These are phyloP conservation scores for Lanmaoa pseudosensibilis DNA, from an alignment of 768 basidiomycete genomes.

Conservation along the genomic window DNA sequence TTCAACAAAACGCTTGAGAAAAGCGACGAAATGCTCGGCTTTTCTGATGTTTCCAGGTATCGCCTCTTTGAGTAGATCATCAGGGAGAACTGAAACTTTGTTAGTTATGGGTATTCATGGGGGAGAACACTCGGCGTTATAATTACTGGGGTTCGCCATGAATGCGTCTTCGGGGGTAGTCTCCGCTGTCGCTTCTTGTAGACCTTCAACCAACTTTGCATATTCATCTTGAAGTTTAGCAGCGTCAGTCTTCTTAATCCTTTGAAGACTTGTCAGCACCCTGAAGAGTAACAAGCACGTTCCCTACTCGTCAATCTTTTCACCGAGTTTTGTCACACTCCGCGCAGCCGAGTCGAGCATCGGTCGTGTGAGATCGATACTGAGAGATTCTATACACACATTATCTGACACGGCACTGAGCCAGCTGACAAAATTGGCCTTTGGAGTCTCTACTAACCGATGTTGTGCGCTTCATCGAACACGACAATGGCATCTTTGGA, in stretches of 20 bases:
- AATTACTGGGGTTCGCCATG: slow-evolving; percentile 84
- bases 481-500: slow-evolving; percentile 98
- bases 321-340: slow-evolving; percentile 81
- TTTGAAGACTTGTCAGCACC: slow-evolving; percentile 33
- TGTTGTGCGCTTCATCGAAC: slow-evolving; percentile 99
- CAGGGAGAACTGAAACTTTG: slow-evolving; percentile 71
- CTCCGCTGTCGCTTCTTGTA: slow-evolving; percentile 72
- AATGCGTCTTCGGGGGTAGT: slow-evolving; percentile 71
- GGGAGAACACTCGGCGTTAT: neutral
- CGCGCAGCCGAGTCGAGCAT: slow-evolving; percentile 95
- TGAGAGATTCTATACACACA: slow-evolving; percentile 97
- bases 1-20: slow-evolving; percentile 96
- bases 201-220: slow-evolving; percentile 88
- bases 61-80: slow-evolving; percentile 92
- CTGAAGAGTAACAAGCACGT: neutral
- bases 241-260: slow-evolving; percentile 93
- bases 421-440: neutral
- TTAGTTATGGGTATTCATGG: neutral
- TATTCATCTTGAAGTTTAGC: slow-evolving; percentile 96
- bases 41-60: slow-evolving; percentile 98
- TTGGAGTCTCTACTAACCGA: slow-evolving; percentile 54
- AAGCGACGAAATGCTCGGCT: slow-evolving; percentile 98
- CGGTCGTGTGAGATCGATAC: slow-evolving; percentile 94
- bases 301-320: slow-evolving; percentile 92
- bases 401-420: slow-evolving; percentile 59